Percentiles rank a stretch among this genome's conserved stretches.
These are phyloP conservation scores for Tremella yokohamensis DNA, from an alignment of 768 basidiomycete species.

Conservation along the genomic window DNA sequence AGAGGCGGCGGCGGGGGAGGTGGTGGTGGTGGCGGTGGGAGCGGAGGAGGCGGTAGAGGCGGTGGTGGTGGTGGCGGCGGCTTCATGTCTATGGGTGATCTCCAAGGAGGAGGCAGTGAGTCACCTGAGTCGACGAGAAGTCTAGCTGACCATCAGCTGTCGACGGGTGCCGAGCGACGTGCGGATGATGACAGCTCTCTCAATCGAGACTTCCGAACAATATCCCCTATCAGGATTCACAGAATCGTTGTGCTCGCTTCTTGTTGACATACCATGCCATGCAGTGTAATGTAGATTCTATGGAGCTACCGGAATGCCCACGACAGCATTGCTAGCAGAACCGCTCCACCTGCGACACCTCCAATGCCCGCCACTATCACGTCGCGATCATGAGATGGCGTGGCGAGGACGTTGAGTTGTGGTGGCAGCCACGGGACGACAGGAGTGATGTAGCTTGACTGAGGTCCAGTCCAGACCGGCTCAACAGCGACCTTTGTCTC, in stretches of 20 bases:
- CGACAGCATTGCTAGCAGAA: neutral
- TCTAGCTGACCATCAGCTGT: conserved; percentile 26
- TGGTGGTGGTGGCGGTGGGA: conserved; percentile 24
- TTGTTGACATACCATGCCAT: neutral
- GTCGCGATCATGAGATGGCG: too few relatives aligned
- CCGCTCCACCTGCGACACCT: neutral
- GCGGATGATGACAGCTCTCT: conserved; percentile 27
- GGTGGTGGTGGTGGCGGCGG: conserved; percentile 23
- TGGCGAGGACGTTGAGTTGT: too few relatives aligned
- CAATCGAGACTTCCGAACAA: neutral
- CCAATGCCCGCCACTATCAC: neutral
- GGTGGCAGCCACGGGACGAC: too few relatives aligned
- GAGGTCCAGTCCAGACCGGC: too few relatives aligned
- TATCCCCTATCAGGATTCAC: neutral
- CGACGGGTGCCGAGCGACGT: conserved; percentile 38
- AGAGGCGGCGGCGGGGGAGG: conserved; percentile 24
- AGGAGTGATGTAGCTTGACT: too few relatives aligned
- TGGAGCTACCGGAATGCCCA: neutral
- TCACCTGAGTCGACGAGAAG: conserved; percentile 2
- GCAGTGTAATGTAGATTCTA: neutral
- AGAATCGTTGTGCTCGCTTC: neutral
- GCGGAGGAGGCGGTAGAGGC: conserved; percentile 20
- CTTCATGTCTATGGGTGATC: conserved; percentile 40
- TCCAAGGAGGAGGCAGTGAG: conserved; percentile 40
- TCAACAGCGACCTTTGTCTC: too few relatives aligned